These are phyloP conservation scores for Kodamaea restingae DNA, from an alignment of 805 yeast species.

Conservation along the genomic window DNA sequence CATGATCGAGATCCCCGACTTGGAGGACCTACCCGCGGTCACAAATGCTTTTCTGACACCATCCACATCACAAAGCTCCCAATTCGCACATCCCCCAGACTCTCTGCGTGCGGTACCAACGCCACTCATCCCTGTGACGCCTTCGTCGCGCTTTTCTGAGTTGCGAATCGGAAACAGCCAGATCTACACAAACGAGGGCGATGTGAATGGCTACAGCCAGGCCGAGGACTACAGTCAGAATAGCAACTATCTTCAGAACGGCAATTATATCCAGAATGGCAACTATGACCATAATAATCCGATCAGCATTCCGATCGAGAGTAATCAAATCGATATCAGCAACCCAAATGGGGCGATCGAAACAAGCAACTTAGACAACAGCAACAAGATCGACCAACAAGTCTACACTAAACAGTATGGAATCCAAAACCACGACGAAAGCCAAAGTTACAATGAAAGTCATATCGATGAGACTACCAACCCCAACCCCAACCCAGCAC, in stretches of 20 bases:
- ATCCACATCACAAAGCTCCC: background rate
- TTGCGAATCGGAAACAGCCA: background rate
- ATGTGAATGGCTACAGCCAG: background rate
- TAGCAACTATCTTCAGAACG: no score
- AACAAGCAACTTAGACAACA: no score
- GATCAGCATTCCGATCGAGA: no score
- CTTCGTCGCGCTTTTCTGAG: constrained; percentile 1
- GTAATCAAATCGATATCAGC: no score
- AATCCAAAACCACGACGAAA: background rate
- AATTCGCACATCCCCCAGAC: background rate
- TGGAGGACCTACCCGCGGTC: constrained; percentile 21
- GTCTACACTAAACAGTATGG: no score
- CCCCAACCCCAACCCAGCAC: background rate
- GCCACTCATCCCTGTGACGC: constrained; percentile 3
- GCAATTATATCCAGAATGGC: no score
- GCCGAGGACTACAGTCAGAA: no score
- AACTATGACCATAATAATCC: no score
- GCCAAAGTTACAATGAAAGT: background rate
- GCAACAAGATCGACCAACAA: no score
- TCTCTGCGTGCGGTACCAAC: constrained; percentile 4
- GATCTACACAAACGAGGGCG: background rate
- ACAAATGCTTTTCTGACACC: background rate
- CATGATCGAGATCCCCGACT: constrained; percentile 44
- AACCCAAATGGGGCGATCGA: no score
- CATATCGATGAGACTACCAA: background rate